Evolutionary conservation across 768 basidiomycete genomes (phyloP).

Genomic region (Porphyrellus cyaneotinctus): DNA sequence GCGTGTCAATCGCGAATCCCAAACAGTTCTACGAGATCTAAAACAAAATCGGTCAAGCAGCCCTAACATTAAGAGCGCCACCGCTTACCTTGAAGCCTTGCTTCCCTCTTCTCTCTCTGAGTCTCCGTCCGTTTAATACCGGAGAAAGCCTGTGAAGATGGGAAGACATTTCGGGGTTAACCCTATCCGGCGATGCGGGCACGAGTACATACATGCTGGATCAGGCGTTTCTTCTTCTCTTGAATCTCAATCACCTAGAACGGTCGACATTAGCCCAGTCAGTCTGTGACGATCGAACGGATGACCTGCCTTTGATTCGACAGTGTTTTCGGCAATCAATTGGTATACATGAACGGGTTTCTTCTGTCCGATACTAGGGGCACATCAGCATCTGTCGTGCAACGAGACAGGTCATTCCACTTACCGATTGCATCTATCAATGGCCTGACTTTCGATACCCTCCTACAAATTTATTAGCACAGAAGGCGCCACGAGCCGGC

Average conservation of each 20-base stretch:
- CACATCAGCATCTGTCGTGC: slow-evolving; percentile 2
- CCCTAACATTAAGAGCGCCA: not conserved
- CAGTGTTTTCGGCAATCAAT: slow-evolving; percentile 83
- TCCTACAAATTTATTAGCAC: slow-evolving; percentile 40
- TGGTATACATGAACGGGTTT: slow-evolving; percentile 86
- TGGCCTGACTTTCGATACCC: slow-evolving; percentile 81
- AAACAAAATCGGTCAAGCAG: not conserved
- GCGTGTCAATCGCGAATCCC: slow-evolving; percentile 34
- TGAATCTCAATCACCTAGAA: slow-evolving; percentile 76
- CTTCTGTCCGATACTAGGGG: slow-evolving; percentile 66
- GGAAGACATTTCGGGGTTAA: not conserved
- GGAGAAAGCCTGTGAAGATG: slow-evolving; percentile 67
- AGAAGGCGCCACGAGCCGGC: not conserved
- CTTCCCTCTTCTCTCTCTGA: slow-evolving; percentile 71
- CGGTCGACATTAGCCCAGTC: not conserved
- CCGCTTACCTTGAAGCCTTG: slow-evolving; percentile 67
- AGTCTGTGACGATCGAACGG: not conserved
- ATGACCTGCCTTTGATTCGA: slow-evolving; percentile 72
- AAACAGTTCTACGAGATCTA: slow-evolving; percentile 61
- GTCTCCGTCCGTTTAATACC: slow-evolving; percentile 76
- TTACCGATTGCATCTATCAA: slow-evolving; percentile 73
- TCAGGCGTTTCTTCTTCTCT: slow-evolving; percentile 74
- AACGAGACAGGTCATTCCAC: slow-evolving; percentile 3
- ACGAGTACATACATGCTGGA: slow-evolving; percentile 55
- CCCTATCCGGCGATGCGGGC: not conserved